Evolutionary conservation across 140 eudicot genomes (phyloP).

Genomic region (Anethum foeniculum): DNA sequence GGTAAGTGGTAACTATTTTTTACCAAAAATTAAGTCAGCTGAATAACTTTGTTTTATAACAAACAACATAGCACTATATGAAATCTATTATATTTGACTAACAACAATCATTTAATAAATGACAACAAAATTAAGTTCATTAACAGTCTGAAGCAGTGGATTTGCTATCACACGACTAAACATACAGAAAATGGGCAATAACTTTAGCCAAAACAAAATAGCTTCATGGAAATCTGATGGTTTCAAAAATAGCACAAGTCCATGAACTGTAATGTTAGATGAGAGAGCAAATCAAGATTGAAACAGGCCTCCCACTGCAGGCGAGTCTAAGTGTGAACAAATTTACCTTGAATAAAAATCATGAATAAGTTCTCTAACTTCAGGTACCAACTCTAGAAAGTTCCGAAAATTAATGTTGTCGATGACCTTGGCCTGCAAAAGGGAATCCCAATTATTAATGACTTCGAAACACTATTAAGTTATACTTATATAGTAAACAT

Average conservation of each 20-base stretch:
- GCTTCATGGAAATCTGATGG: no score
- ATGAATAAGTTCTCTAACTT: constrained; percentile 87
- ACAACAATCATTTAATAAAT: no score
- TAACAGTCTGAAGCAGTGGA: no score
- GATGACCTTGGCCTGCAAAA: constrained; percentile 78
- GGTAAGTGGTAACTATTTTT: background rate
- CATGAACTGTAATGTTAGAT: no score
- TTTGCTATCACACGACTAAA: no score
- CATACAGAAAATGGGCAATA: no score
- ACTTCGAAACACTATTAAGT: constrained; percentile 6
- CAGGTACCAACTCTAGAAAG: constrained; percentile 90
- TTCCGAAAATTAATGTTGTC: constrained; percentile 83
- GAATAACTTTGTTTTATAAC: background rate
- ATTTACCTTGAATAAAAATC: constrained; percentile 86
- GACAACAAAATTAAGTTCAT: no score
- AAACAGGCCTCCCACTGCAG: background rate
- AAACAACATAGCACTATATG: no score
- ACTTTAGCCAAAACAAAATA: no score
- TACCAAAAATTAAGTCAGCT: background rate
- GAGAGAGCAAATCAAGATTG: background rate
- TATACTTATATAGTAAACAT: background rate
- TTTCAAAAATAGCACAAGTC: no score
- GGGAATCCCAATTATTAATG: constrained; percentile 12
- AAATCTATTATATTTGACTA: background rate
- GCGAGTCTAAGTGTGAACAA: background rate